Evolutionary conservation across 1,284 basidiomycete species (phyloP).

Genomic region (Laetiporus sulphureus): DNA sequence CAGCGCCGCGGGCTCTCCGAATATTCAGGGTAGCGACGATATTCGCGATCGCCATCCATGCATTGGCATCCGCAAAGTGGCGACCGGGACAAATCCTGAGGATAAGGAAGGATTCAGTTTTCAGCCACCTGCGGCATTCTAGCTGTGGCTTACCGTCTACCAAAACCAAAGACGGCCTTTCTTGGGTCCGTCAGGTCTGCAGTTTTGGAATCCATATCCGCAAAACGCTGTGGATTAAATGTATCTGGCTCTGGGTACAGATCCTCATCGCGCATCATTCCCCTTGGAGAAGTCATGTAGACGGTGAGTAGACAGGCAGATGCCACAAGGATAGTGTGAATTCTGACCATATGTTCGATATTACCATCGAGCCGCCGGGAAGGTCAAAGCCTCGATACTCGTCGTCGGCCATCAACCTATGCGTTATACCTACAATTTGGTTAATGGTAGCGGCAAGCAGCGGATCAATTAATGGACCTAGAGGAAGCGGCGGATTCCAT

Average conservation of each 20-base stretch:
- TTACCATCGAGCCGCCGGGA: constrained; percentile 37
- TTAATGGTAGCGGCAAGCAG: not conserved
- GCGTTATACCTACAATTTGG: constrained; percentile 34
- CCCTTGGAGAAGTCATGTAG: no score
- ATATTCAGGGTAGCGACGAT: no score
- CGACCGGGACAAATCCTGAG: no score
- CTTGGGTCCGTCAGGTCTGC: constrained; percentile 10
- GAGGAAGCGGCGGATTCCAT: not conserved
- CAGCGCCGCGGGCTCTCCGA: no score
- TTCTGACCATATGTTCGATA: constrained; percentile 48
- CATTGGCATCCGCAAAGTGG: no score
- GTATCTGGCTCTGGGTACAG: constrained; percentile 16
- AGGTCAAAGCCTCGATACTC: constrained; percentile 40
- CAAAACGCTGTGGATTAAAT: constrained; percentile 18
- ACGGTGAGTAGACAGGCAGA: no score
- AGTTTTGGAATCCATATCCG: constrained; percentile 6
- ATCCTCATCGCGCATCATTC: constrained; percentile 9
- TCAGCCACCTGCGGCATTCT: no score
- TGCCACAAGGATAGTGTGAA: no score
- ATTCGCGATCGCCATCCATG: no score
- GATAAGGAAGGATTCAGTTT: no score
- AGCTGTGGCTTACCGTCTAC: no score
- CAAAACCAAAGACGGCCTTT: constrained; percentile 19
- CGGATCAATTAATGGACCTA: not conserved
- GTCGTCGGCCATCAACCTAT: constrained; percentile 43